phyloP scores from a whole-genome alignment of 331 rosid genomes.

The Quercus phellos region DNA sequence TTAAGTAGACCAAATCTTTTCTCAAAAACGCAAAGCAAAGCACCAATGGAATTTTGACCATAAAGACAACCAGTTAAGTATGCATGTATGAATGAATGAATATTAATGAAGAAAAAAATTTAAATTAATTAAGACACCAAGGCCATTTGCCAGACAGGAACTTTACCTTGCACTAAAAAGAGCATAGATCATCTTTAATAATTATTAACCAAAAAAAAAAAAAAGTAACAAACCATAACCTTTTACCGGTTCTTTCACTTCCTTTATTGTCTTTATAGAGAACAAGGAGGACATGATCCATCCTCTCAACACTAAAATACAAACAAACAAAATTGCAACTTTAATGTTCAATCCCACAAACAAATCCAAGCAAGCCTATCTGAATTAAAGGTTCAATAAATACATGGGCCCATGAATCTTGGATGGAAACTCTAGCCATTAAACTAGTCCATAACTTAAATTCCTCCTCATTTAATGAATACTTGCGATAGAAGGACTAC shows the following conservation, averaged over 20 bases:
- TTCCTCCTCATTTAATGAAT: no score
- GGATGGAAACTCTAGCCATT: no score
- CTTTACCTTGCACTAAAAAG: constrained; percentile 5
- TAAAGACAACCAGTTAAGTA: no score
- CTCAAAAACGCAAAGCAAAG: no score
- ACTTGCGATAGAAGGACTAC: no score
- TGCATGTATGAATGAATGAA: no score
- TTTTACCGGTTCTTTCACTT: constrained; percentile 8
- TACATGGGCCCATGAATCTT: no score
- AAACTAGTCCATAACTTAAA: no score
- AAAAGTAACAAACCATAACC: constrained; percentile 23
- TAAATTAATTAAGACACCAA: background rate
- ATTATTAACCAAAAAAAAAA: background rate
- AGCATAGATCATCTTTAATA: constrained; percentile 22
- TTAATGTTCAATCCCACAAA: constrained; percentile 1
- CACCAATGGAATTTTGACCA: no score
- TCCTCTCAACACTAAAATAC: background rate
- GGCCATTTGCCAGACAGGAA: background rate
- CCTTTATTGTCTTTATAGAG: background rate
- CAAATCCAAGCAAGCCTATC: constrained; percentile 18
- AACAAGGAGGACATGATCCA: background rate
- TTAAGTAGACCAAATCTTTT: no score
- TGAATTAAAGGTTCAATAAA: constrained; percentile 1
- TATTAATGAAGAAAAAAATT: background rate
- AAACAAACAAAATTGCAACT: background rate